These are phyloP conservation scores for Arthrobotrys megalospora DNA, from an alignment of 2,329 filamentous ascomycete genomes.

Conservation along the genomic window DNA sequence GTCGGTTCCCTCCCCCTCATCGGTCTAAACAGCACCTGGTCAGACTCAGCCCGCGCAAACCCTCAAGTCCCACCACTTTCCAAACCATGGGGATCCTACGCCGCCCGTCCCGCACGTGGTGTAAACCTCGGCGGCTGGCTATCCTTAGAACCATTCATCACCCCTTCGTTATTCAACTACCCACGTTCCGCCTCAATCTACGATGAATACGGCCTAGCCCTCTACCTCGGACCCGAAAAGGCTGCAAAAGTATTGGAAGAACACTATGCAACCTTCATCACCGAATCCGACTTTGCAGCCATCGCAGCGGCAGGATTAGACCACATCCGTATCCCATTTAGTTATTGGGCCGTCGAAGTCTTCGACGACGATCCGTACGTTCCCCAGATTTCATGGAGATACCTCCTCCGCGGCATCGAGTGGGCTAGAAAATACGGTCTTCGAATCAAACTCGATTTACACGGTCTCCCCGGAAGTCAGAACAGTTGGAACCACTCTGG, in stretches of 20 bases:
- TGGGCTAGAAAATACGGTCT: constrained; percentile 93
- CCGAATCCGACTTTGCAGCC: constrained; percentile 83
- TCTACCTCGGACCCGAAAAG: constrained; percentile 77
- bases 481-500: constrained; percentile 99
- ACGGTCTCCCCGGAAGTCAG: constrained; percentile 89
- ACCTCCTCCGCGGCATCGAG: constrained; percentile 91
- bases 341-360: constrained; percentile 91
- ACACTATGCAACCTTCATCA: constrained; percentile 92
- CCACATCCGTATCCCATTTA: constrained; percentile 93
- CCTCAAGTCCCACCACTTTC: constrained; percentile 84
- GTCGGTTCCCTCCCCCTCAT: constrained; percentile 90
- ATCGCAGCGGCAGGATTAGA: constrained; percentile 91
- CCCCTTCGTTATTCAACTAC: constrained; percentile 82
- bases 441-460: constrained; percentile 91
- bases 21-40: constrained; percentile 87
- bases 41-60: constrained; percentile 85
- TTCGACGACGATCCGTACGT: constrained; percentile 92
- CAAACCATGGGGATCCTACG: constrained; percentile 81
- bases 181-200: constrained; percentile 77
- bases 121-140: constrained; percentile 97
- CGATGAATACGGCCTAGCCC: constrained; percentile 89
- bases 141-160: constrained; percentile 93
- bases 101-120: constrained; percentile 83
- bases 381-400: constrained; percentile 88
- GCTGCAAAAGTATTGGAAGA: constrained; percentile 81